Evolutionary conservation across 1,284 basidiomycete genomes (phyloP), one percentile per base, ranked within the genome.

Genomic region (Malassezia obtusa): DNA sequence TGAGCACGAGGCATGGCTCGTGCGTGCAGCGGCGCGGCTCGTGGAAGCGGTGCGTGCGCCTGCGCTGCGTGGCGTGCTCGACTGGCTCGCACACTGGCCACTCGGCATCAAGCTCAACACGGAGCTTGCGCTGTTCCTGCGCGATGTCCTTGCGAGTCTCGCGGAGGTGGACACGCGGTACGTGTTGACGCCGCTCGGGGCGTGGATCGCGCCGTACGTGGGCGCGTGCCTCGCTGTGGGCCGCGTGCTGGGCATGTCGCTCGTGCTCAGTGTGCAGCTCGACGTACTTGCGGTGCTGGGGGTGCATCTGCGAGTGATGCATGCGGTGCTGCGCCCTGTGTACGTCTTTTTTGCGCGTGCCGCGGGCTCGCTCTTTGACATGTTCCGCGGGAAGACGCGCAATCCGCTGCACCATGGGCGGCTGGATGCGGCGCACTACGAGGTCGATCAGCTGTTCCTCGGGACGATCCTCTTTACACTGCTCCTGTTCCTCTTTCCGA

Each of bases 31-130:
- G 21, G 17, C 7, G 10, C 12, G 14, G 2, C 15, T 21, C 17
- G 2, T 45, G 15, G 17, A 36, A n/a, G 19, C 7, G 12, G n/a
- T 44, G 14, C n/a, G 45, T 60, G 30, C 41, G 57, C 24, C 53
- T 41, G 52, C 50, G 52, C 12, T 62, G 9, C 24, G 40, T 40
- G 76, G 76, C 17, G 78, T 80, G 0, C 77, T 94, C 1, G 63
- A 79, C 1, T 96, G 91, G 91, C 79, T 98, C 4, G 86, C 92
- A 70, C 83, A 85, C 52, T 98, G 94, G 91, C 92, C 92, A 0
- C 88, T 85, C 0, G 92, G 94, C 1, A 76, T 98, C 38, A 98
- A 98, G 76, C 83, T 98, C 54, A 98, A 98, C 71, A 89, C 88
- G 0, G 88, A 95, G 62, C 80, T 96, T 15, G 87, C 88, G 62